phyloP scores from a whole-genome alignment of 768 basidiomycete genomes.

The Suillus alpinus region DNA sequence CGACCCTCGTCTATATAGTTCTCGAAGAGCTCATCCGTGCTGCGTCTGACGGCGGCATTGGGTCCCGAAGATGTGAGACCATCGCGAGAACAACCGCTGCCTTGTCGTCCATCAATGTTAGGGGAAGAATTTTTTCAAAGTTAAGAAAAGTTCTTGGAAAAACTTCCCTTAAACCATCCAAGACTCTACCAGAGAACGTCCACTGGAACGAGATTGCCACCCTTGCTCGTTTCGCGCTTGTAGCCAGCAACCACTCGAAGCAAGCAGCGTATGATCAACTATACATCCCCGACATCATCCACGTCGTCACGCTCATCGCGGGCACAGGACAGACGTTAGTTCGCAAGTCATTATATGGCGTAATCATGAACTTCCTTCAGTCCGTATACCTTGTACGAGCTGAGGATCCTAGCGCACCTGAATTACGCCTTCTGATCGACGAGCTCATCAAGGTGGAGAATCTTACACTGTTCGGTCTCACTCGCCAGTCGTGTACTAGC shows the following conservation, averaged over 20 bases:
- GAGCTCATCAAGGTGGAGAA: slow-evolving; percentile 55
- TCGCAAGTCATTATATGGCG: slow-evolving; percentile 79
- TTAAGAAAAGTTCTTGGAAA: slow-evolving; percentile 80
- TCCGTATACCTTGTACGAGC: slow-evolving; percentile 60
- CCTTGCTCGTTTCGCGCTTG: slow-evolving; percentile 69
- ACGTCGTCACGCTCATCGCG: slow-evolving; percentile 75
- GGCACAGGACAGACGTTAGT: slow-evolving; percentile 72
- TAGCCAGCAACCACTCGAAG: slow-evolving; percentile 66
- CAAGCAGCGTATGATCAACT: slow-evolving; percentile 67
- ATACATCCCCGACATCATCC: slow-evolving; percentile 79
- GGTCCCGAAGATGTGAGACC: slow-evolving; percentile 70
- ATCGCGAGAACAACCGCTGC: slow-evolving; percentile 72
- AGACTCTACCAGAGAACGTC: slow-evolving; percentile 62
- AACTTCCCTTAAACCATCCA: slow-evolving; percentile 62
- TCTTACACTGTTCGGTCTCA: slow-evolving; percentile 72
- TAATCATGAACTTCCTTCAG: slow-evolving; percentile 80
- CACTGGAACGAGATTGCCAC: slow-evolving; percentile 84
- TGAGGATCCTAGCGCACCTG: slow-evolving; percentile 57
- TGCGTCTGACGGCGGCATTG: slow-evolving; percentile 81
- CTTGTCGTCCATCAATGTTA: slow-evolving; percentile 71
- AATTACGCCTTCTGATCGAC: slow-evolving; percentile 61
- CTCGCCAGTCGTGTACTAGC: slow-evolving; percentile 57
- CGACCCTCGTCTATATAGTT: slow-evolving; percentile 63
- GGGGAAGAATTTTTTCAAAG: slow-evolving; percentile 75
- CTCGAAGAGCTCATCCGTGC: slow-evolving; percentile 78